Base-by-base conservation (phyloP, 768 basidiomycete species). In the Udeniomyces megalosporus region DNA sequence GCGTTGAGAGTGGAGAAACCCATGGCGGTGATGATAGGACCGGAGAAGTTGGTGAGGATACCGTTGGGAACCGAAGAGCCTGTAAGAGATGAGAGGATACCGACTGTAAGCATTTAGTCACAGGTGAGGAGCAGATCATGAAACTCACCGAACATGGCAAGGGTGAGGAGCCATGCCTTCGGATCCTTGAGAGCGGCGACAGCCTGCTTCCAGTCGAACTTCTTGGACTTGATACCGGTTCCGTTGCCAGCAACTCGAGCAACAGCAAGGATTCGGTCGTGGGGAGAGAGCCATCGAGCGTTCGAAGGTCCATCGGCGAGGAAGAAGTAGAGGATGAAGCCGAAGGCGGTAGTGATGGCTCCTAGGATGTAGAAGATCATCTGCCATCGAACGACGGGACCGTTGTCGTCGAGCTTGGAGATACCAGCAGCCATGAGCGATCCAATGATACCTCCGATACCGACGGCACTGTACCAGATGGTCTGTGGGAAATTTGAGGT, bases 361-460 rank as follows among this genome's bases (percentile, higher is more conserved):
- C 74, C 74, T 46, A 73, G 66, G 45, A 74, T 68, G 68, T 69
- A 68, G 67, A 73, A 73, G 63, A 74, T 73, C 38, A 42, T 42
- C 38, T 42, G 38, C 38, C 38, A 42, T 42, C 38, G 38, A 26
- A 61, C 38, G 10, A 62, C 61, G 12, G 69, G 61, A 26, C 61
- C 61, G 14, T 34, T 12, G 34, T 60, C 51, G 3, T n/a, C 31
- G 17, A 61, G 42, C 2, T 42, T 32, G 3, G 47, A 47, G 64
- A 74, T 72, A 47, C 71, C 73, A 15, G 73, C 73, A 3, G 72
- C 73, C 72, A 74, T 73, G 22, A 74, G 62, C 17, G 68, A 51
- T 28, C 73, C 73, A 59, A 74, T 70, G 71, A 74, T 73, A 10
- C 73, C 73, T 32, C 73, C 12, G 28, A 26, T 26, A 4, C 15